Evolutionary conservation across 345 rosid species (phyloP), one percentile per base, ranked within the genome.

Genomic region (Camelina sativa): DNA sequence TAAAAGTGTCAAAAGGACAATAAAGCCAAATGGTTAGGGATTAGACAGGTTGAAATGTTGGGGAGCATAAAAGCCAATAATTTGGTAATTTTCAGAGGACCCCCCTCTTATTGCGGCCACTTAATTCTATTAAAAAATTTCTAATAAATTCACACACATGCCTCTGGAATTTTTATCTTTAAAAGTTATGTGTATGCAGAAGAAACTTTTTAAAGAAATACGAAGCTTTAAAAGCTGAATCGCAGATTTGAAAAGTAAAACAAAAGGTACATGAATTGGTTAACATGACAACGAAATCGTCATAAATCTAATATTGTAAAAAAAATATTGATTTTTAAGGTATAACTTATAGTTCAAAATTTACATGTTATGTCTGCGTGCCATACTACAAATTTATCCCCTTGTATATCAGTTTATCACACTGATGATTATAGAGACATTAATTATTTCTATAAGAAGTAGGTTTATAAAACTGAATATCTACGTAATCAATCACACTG

Each of bases 11-110:
- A 60, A 61, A 67, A 62, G 69, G 71, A 62, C 70, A 61, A 50
- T 73, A 78, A 78, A 78, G 81, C 81, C 78, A 78, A 78, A 78
- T 78, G 81, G 81, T 78, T 73, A 72, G 77, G 81, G 81, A 78
- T 78, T 72, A 78, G 81, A 78, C 81, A 73, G 74, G 65, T 73
- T 78, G 81, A 78, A 67, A 67, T 67, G 65, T 67, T 73, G 74
- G 81, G 77, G 81, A 73, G 74, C 81, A 78, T 67, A 78, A 78
- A 78, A 78, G 81, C 81, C 81, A 78, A 72, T 78, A 78, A 78
- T 78, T 78, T 78, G 63, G 81, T 78, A 73, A 66, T n/a, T 72
- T 66, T 61, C 23, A 54, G 65, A 78, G 81, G 81, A 78, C 74
- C 77, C 81, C 77, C 77, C 81, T 72, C 60, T 72, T 67, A 60